Evolutionary conservation across 2,329 filamentous ascomycete species (phyloP).

Genomic region (Fusarium albosuccineum): DNA sequence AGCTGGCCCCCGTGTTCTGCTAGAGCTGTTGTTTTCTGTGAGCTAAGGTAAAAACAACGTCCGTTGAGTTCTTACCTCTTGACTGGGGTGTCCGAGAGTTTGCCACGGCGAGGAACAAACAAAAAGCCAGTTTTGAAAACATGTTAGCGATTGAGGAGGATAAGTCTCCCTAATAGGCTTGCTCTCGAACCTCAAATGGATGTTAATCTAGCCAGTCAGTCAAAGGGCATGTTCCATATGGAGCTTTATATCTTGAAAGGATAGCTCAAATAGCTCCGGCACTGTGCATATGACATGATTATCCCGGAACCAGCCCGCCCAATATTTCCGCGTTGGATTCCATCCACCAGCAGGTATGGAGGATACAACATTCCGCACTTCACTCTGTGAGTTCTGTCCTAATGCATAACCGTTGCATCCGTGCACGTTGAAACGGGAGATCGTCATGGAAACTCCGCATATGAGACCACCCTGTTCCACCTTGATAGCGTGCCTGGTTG

Average conservation of each 20-base stretch:
- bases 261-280: no score
- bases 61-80: conserved; percentile 1
- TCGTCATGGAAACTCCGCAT: not conserved
- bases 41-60: no score
- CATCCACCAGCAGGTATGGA: not conserved
- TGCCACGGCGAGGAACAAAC: not conserved
- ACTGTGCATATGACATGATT: no score
- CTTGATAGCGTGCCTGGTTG: no score
- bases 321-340: not conserved
- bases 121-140: not conserved
- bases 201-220: no score
- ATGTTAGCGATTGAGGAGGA: no score
- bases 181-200: no score
- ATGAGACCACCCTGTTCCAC: conserved; percentile 2
- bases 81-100: conserved; percentile 26
- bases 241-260: no score
- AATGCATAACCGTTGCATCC: not conserved
- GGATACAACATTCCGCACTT: not conserved
- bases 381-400: not conserved
- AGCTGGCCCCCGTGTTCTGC: conserved; percentile 3
- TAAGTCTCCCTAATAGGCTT: no score
- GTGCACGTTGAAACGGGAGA: conserved; percentile 10
- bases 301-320: not conserved
- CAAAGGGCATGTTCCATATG: no score
- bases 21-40: not conserved